Evolutionary conservation across 2,329 filamentous ascomycete species (phyloP), one percentile per base, ranked within the genome.

Genomic region (Diaporthe humulicola): DNA sequence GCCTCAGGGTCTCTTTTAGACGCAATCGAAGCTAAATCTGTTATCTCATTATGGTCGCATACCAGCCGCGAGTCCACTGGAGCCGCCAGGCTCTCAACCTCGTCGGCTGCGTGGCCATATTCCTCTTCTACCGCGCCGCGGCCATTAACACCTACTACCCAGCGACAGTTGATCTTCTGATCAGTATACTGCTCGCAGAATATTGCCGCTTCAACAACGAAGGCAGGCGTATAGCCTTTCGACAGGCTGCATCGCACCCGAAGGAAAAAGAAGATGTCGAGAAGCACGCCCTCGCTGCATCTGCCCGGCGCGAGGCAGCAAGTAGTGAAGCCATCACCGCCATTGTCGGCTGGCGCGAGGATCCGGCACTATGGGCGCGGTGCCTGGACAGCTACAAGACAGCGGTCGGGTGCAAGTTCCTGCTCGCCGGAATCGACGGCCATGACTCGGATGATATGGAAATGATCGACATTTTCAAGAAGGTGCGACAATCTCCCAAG

Each of bases 331-430:
- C 79, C 25, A 79, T 82, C 30, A 48, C 60, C 25, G 58, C 60
- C 52, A 38, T 82, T 28, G 81, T 82, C 22, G 81, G 81, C 33
- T 82, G 81, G 74, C 79, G 81, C 38, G 81, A 82, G 66, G 81
- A 82, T 30, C 78, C 79, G 1, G 74, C 71, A 6, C 67, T 82
- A 3, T 82, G 80, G 74, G 76, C 75, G 38, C 77, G 78, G 14
- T 79, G 78, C n/a, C 72, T 82, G 50, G 76, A 78, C 3, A 82
- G 81, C 69, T 82, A 82, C 77, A 79, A 77, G 45, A 69, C 74
- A 7, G 77, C 79, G 2, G 70, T 76, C 8, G 78, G 78, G 12
- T 78, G 79, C n/a, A 76, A 76, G 0, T 79, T 80, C 45, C 54
- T 81, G n/a, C 76, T 82, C 3, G 77, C 79, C 6, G 79, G 81